A percentile compares a stretch with the other conserved stretches of the same genome.
These are phyloP conservation scores for Trichoderma koningiopsis DNA, from an alignment of 2,329 filamentous ascomycete species.

Conservation along the genomic window DNA sequence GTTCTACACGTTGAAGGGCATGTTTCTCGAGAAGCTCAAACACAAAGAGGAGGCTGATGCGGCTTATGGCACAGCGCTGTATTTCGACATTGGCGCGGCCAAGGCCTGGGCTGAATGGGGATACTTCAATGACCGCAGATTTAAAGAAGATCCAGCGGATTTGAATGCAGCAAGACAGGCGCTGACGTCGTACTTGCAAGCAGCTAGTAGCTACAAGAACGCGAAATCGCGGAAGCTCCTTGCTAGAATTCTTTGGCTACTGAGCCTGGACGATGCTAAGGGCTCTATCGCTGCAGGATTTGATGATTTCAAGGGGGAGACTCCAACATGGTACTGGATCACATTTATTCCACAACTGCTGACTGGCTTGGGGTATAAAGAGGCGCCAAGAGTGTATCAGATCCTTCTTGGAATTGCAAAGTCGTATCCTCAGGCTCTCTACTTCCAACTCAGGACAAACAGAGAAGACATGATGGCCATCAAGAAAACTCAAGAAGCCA, in stretches of 20 bases:
- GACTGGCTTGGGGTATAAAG: slow-evolving; percentile 86
- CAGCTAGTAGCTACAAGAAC: slow-evolving; percentile 94
- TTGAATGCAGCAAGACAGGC: slow-evolving; percentile 86
- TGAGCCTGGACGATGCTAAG: slow-evolving; percentile 89
- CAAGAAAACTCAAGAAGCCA: slow-evolving; percentile 82
- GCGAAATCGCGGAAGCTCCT: slow-evolving; percentile 94
- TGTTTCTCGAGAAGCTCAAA: slow-evolving; percentile 94
- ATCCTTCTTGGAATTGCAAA: slow-evolving; percentile 94
- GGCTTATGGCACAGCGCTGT: slow-evolving; percentile 91
- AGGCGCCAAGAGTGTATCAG: slow-evolving; percentile 81
- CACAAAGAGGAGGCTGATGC: slow-evolving; percentile 90
- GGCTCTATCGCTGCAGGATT: slow-evolving; percentile 83
- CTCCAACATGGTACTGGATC: slow-evolving; percentile 99
- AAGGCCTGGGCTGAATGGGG: slow-evolving; percentile 99
- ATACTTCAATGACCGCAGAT: slow-evolving; percentile 94
- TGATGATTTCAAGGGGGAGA: slow-evolving; percentile 95
- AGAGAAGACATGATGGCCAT: slow-evolving; percentile 91
- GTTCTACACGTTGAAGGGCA: slow-evolving; percentile 98
- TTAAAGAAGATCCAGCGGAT: slow-evolving; percentile 85
- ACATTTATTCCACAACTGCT: slow-evolving; percentile 97
- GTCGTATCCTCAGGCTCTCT: slow-evolving; percentile 90
- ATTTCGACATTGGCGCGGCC: slow-evolving; percentile 91
- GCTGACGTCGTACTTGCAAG: slow-evolving; percentile 93
- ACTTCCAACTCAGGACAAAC: slow-evolving; percentile 92
- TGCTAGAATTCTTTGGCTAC: slow-evolving; percentile 89